Conservation (phyloP, 352 stramenopile species). For the Plasmopara halstedii region DNA sequence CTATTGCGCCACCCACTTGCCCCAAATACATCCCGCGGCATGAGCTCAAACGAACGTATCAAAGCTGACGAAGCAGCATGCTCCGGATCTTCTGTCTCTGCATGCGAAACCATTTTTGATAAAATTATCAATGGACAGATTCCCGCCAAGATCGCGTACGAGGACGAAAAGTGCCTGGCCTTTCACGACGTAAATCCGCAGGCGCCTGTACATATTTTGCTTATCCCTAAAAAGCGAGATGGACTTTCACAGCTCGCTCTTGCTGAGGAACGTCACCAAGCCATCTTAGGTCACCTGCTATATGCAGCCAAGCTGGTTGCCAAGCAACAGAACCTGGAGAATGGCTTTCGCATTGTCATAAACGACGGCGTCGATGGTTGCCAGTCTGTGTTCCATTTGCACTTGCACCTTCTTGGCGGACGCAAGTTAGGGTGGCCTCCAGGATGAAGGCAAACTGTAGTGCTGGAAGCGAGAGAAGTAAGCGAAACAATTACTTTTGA, state of each 20-base stretch:
- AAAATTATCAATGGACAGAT: conserved; percentile 96
- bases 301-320: conserved; percentile 90
- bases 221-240: conserved; percentile 95
- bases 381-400: conserved; percentile 86
- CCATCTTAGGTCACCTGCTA: conserved; percentile 91
- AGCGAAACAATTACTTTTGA: background rate
- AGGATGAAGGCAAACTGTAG: conserved; percentile 37
- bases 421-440: conserved; percentile 91
- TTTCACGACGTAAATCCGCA: conserved; percentile 97
- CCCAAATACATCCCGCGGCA: conserved; percentile 15
- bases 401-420: conserved; percentile 94
- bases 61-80: conserved; percentile 47
- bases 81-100: conserved; percentile 26
- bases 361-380: conserved; percentile 96
- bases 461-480: background rate
- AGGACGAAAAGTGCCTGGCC: conserved; percentile 94
- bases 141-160: conserved; percentile 92
- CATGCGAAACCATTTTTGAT: conserved; percentile 94
- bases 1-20: conserved; percentile 5
- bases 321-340: conserved; percentile 86
- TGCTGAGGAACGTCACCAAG: conserved; percentile 89
- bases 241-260: conserved; percentile 89
- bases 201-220: conserved; percentile 93
- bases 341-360: conserved; percentile 94
- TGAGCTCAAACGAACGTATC: conserved; percentile 59